phyloP scores from a whole-genome alignment of 345 rosid genomes.

The Dovyalis caffra region DNA sequence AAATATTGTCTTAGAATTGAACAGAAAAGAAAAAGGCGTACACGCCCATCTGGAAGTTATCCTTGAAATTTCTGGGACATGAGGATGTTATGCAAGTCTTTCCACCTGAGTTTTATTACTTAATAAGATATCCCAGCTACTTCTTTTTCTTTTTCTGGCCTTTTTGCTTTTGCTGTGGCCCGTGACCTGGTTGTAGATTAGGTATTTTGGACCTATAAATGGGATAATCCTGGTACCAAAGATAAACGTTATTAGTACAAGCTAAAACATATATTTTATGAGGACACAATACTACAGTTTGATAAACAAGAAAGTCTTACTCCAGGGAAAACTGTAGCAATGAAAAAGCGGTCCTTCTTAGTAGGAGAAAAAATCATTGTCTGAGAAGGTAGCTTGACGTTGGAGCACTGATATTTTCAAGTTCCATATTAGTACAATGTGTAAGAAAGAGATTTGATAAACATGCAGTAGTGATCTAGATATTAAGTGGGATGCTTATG shows the following conservation, averaged over 20 bases:
- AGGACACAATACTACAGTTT: background rate
- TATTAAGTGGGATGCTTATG: no score
- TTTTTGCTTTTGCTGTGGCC: no score
- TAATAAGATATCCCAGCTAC: no score
- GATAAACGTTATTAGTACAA: background rate
- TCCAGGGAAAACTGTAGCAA: conserved; percentile 5
- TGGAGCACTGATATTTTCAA: background rate
- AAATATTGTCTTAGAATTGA: no score
- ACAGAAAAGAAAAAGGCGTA: no score
- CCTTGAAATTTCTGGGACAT: no score
- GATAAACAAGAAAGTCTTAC: background rate
- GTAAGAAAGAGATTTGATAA: background rate
- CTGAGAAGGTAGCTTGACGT: conserved; percentile 3
- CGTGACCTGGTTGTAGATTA: background rate
- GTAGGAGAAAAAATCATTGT: conserved; percentile 8
- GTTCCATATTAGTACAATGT: background rate
- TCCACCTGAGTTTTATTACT: no score
- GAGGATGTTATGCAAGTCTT: no score
- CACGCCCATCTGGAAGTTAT: no score
- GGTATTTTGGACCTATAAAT: background rate
- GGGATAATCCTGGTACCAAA: background rate
- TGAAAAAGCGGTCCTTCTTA: background rate
- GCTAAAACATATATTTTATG: background rate
- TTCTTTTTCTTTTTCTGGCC: no score
- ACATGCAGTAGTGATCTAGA: background rate